Percentiles rank a stretch among this genome's conserved stretches.
Evolutionary conservation across 2,329 filamentous ascomycete genomes (phyloP).

Genomic region (Mycosphaerella arachidis): DNA sequence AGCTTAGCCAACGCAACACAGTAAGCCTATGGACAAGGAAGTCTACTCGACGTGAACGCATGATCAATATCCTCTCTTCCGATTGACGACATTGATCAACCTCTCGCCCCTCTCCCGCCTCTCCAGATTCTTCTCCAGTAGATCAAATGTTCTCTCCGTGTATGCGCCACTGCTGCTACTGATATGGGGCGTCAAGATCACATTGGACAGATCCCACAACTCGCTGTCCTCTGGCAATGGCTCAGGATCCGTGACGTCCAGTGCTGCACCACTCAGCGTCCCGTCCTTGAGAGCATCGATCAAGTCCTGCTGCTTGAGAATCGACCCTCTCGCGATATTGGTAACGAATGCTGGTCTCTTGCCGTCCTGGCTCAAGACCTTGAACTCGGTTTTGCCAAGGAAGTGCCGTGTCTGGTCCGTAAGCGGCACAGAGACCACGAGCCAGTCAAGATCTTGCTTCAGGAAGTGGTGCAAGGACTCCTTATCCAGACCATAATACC

Average conservation of each 20-base stretch:
- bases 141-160: slow-evolving; percentile 52
- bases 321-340: slow-evolving; percentile 66
- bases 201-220: slow-evolving; percentile 66
- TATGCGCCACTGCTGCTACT: slow-evolving; percentile 54
- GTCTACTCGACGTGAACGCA: not conserved
- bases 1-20: too few species aligned
- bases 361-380: slow-evolving; percentile 29
- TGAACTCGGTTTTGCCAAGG: slow-evolving; percentile 52
- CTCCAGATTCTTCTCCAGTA: slow-evolving; percentile 55
- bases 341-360: slow-evolving; percentile 51
- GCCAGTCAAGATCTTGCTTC: slow-evolving; percentile 51
- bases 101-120: slow-evolving; percentile 49
- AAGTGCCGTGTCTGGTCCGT: slow-evolving; percentile 53
- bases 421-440: slow-evolving; percentile 55
- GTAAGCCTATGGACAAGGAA: not conserved
- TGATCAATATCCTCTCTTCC: slow-evolving; percentile 57
- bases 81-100: slow-evolving; percentile 59
- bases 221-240: slow-evolving; percentile 64
- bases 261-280: slow-evolving; percentile 60
- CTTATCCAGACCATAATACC: slow-evolving; percentile 55
- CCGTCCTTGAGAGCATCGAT: slow-evolving; percentile 57
- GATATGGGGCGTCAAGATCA: slow-evolving; percentile 65
- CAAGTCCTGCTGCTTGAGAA: slow-evolving; percentile 59
- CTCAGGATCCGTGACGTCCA: slow-evolving; percentile 78
- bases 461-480: slow-evolving; percentile 51